Conservation (phyloP, 768 basidiomycete genomes). For the Hemileccinum impolitum region DNA sequence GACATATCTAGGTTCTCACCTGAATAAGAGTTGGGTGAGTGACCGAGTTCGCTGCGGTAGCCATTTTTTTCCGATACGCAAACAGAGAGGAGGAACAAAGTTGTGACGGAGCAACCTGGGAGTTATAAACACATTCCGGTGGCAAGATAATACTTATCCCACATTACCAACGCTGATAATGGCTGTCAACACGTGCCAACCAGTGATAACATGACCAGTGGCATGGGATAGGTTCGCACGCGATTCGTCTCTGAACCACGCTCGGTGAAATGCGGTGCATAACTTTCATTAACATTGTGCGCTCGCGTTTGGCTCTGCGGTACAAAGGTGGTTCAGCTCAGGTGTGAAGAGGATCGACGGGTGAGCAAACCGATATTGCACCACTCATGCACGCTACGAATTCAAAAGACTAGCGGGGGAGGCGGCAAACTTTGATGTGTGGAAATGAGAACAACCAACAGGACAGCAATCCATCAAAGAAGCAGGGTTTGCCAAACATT, state of each 20-base stretch:
- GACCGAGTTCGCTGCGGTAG: conserved; percentile 59
- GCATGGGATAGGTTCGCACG: conserved; percentile 8
- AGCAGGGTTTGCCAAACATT: no score
- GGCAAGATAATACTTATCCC: background rate
- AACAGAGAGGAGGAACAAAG: background rate
- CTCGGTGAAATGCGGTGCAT: no score
- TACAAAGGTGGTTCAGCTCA: background rate
- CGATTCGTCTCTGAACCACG: background rate
- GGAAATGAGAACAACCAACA: no score
- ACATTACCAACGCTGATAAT: conserved; percentile 9
- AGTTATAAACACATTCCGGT: background rate
- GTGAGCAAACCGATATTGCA: no score
- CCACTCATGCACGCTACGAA: no score
- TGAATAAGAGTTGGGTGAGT: conserved; percentile 56
- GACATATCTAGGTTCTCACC: conserved; percentile 30
- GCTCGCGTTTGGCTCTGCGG: no score
- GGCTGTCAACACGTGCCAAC: background rate
- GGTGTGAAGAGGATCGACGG: background rate
- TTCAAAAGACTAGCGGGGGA: no score
- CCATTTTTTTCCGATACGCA: conserved; percentile 36
- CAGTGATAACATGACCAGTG: conserved; percentile 10
- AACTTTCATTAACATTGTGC: no score
- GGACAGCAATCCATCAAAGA: no score
- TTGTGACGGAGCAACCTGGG: background rate
- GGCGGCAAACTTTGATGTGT: no score